Evolutionary conservation across 2,329 filamentous ascomycete species (phyloP).

Genomic region (Coniochaeta pulveracea): DNA sequence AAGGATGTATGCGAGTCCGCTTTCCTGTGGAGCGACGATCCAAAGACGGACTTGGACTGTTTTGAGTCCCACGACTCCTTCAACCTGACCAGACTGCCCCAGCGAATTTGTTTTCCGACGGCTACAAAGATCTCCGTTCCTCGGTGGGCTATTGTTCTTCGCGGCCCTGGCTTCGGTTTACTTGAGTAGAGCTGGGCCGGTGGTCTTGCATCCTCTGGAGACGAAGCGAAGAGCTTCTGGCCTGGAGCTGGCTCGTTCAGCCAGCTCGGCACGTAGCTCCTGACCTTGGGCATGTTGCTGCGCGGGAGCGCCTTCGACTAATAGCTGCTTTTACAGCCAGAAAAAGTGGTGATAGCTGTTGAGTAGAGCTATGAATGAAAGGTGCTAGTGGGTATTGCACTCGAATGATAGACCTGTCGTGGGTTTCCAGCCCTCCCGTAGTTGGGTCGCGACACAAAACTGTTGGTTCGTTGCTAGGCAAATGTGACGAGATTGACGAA

Average conservation of each 20-base stretch:
- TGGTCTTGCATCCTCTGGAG: slow-evolving; percentile 20
- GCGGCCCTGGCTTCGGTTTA: slow-evolving; percentile 34
- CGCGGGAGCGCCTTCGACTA: slow-evolving; percentile 5
- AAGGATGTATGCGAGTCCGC: slow-evolving; percentile 30
- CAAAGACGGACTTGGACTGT: slow-evolving; percentile 13
- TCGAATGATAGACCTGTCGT: too few species aligned
- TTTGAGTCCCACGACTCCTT: slow-evolving; percentile 50
- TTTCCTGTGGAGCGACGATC: slow-evolving; percentile 30
- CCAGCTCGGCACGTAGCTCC: slow-evolving; percentile 79
- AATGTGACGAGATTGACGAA: too few species aligned
- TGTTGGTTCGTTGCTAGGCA: too few species aligned
- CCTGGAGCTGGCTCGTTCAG: slow-evolving; percentile 69
- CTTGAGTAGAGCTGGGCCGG: slow-evolving; percentile 23
- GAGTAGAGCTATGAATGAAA: background rate
- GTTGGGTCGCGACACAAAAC: too few species aligned
- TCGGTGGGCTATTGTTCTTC: slow-evolving; percentile 63
- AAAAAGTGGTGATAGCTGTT: background rate
- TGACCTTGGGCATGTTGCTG: slow-evolving; percentile 67
- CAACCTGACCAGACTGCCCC: slow-evolving; percentile 72
- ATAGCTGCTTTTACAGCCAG: slow-evolving; percentile 1
- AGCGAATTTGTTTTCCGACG: slow-evolving; percentile 80
- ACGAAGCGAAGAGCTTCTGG: slow-evolving; percentile 60
- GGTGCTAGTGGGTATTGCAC: too few species aligned
- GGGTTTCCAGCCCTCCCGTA: too few species aligned
- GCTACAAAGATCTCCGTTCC: slow-evolving; percentile 85